A percentile compares a stretch with the other conserved stretches of the same genome.
Conservation (phyloP, 192 early-diverging fungal genomes). For the Spizellomyces punctatus region DNA sequence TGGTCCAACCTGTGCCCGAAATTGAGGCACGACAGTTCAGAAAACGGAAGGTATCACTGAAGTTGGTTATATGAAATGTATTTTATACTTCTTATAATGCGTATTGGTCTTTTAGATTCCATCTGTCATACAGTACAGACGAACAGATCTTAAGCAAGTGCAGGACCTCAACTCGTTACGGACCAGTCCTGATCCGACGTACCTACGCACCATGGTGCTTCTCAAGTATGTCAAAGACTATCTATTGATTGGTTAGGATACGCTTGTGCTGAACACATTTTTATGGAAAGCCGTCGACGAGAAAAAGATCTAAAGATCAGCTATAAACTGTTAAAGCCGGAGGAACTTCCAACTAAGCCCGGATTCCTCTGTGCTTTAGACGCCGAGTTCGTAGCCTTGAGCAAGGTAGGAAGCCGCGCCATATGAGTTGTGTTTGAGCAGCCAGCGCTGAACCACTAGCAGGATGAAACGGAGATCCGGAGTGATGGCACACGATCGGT, state of each 20-base stretch:
- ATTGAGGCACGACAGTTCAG: conserved; percentile 66
- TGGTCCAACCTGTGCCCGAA: conserved; percentile 76
- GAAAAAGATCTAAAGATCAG: conserved; percentile 40
- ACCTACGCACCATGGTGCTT: conserved; percentile 61
- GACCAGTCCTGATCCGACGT: conserved; percentile 44
- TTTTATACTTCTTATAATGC: too few relatives aligned
- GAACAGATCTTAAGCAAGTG: conserved; percentile 54
- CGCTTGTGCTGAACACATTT: background rate
- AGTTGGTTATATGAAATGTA: too few relatives aligned
- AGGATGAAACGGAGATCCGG: conserved; percentile 87
- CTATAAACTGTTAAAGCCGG: conserved; percentile 52
- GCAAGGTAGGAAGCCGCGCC: conserved; percentile 41
- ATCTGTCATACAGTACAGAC: conserved; percentile 68
- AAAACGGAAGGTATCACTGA: conserved; percentile 49
- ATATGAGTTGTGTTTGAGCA: background rate
- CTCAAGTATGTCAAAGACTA: conserved; percentile 49
- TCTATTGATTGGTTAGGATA: background rate
- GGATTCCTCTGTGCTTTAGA: conserved; percentile 83
- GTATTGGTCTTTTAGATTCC: conserved; percentile 37
- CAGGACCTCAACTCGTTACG: conserved; percentile 51
- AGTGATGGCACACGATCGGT: conserved; percentile 90
- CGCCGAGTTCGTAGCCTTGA: conserved; percentile 92
- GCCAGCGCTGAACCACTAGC: conserved; percentile 30
- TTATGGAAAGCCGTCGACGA: conserved; percentile 35
- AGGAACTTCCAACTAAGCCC: conserved; percentile 63